Conservation (phyloP, 73 alveolate genomes). For the Tetrahymena elliotti region DNA sequence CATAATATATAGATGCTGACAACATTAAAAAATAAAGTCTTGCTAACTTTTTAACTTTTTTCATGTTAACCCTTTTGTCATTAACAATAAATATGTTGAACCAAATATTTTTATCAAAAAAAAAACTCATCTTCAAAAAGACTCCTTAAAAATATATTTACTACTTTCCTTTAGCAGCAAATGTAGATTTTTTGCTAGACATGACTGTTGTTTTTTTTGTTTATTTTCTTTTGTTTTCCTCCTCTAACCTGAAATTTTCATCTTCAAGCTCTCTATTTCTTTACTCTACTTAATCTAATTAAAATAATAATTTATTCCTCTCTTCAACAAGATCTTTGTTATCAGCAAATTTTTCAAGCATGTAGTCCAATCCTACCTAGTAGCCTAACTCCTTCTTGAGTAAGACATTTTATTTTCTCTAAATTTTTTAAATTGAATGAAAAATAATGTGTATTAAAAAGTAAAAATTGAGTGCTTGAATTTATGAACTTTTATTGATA, state of each 20-base stretch:
- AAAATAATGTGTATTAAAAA: too few relatives aligned
- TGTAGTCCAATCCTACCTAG: neutral
- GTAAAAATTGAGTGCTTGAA: neutral
- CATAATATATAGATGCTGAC: neutral
- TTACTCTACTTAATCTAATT: neutral
- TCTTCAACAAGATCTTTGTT: neutral
- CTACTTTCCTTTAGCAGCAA: neutral
- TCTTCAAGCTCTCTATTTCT: neutral
- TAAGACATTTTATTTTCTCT: neutral
- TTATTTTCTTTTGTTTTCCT: neutral
- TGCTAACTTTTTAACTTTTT: neutral
- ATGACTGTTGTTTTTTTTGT: neutral
- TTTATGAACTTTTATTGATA: neutral
- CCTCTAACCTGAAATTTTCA: neutral
- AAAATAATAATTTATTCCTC: neutral
- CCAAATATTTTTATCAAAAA: too few relatives aligned
- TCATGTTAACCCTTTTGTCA: neutral
- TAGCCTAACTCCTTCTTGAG: neutral
- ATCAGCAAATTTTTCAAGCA: neutral
- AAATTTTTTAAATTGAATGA: neutral
- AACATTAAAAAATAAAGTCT: neutral
- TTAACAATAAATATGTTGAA: too few relatives aligned
- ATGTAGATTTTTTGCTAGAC: neutral
- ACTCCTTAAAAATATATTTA: neutral
- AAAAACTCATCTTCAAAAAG: neutral